These are phyloP conservation scores for Trichomonas vaginalis DNA, from an alignment of 208 protist species.

Conservation along the genomic window DNA sequence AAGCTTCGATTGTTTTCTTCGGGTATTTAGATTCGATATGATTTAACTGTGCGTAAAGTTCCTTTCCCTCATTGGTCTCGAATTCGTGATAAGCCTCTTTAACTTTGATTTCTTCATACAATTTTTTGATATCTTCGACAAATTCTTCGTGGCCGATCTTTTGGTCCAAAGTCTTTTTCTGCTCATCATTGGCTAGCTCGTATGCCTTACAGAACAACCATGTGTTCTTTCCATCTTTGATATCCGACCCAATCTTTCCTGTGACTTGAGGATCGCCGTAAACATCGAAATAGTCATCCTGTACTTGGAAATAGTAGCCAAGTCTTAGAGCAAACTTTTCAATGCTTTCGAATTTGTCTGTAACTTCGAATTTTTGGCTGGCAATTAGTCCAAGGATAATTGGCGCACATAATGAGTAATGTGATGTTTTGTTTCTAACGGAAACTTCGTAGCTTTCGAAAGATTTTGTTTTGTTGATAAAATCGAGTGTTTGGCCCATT, in stretches of 20 bases:
- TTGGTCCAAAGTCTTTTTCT: neutral
- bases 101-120: neutral
- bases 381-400: constrained; percentile 27
- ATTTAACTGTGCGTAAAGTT: neutral
- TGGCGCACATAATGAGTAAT: constrained; percentile 48
- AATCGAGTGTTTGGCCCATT: neutral
- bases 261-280: constrained; percentile 39
- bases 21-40: neutral
- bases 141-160: neutral
- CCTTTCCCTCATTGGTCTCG: neutral
- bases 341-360: neutral
- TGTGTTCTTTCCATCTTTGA: constrained; percentile 57
- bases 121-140: neutral
- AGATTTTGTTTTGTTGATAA: neutral
- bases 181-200: neutral
- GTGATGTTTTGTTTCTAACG: constrained; percentile 43
- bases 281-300: constrained; percentile 51
- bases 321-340: neutral
- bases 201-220: constrained; percentile 72
- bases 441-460: constrained; percentile 30
- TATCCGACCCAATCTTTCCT: constrained; percentile 50
- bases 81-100: neutral
- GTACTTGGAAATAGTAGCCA: constrained; percentile 30
- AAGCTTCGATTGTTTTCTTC: neutral
- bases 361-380: neutral